phyloP scores from a whole-genome alignment of 2,329 filamentous ascomycete species.

The Colletotrichum spaethianum region DNA sequence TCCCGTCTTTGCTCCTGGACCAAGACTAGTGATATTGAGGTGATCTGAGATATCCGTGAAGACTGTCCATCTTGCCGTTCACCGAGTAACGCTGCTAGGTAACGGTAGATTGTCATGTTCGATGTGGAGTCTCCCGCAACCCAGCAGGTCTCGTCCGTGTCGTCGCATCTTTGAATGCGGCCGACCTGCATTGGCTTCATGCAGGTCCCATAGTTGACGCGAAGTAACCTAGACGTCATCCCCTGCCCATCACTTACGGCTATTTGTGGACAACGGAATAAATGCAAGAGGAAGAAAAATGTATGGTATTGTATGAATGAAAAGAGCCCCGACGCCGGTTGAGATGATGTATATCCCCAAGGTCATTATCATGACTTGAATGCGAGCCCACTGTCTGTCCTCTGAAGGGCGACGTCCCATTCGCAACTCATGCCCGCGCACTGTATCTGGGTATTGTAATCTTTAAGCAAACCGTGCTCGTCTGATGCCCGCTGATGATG shows the following conservation, averaged over 20 bases:
- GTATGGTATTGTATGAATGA: slow-evolving; percentile 25
- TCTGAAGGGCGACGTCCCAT: slow-evolving; percentile 36
- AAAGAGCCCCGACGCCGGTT: slow-evolving; percentile 34
- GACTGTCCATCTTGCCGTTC: background rate
- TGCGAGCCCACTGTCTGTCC: slow-evolving; percentile 33
- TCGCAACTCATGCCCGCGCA: slow-evolving; percentile 26
- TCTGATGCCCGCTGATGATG: slow-evolving; percentile 29
- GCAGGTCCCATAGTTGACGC: slow-evolving; percentile 27
- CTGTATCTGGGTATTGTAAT: slow-evolving; percentile 39
- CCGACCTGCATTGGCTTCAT: slow-evolving; percentile 35
- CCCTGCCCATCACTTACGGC: background rate
- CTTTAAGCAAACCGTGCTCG: slow-evolving; percentile 26
- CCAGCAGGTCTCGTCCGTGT: slow-evolving; percentile 16
- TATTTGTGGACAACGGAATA: background rate
- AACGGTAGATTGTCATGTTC: background rate
- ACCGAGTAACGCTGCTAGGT: background rate
- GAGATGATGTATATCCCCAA: slow-evolving; percentile 25
- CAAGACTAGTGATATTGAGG: too few relatives aligned
- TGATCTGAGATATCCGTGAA: background rate
- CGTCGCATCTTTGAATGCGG: slow-evolving; percentile 13
- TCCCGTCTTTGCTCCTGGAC: too few relatives aligned
- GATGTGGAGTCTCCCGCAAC: slow-evolving; percentile 21
- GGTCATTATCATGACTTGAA: slow-evolving; percentile 38
- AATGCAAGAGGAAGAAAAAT: background rate
- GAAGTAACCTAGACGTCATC: background rate